Conservation (phyloP, 805 yeast species). For the Barnettozyma salicaria region DNA sequence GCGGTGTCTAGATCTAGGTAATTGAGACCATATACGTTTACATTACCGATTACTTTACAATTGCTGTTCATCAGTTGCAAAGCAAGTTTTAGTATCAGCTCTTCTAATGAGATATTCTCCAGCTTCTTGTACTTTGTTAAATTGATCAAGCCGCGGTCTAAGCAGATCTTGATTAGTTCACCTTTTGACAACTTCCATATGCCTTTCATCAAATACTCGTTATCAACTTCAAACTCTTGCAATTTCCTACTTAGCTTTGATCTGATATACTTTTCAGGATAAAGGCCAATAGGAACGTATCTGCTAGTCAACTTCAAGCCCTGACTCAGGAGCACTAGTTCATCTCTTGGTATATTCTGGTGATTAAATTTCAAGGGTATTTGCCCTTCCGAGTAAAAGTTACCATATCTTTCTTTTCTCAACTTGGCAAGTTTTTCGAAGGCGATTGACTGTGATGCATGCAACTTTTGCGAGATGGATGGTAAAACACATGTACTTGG, state of each 20-base stretch:
- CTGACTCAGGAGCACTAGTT: conserved; percentile 33
- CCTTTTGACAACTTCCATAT: conserved; percentile 41
- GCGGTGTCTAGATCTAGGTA: conserved; percentile 13
- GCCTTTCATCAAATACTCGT: conserved; percentile 34
- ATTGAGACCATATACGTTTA: conserved; percentile 27
- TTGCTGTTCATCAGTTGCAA: conserved; percentile 34
- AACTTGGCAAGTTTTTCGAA: conserved; percentile 12
- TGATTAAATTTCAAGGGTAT: conserved; percentile 39
- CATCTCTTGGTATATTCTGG: conserved; percentile 36
- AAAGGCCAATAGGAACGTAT: conserved; percentile 35
- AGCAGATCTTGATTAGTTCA: conserved; percentile 49
- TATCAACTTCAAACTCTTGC: conserved; percentile 47
- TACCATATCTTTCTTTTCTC: conserved; percentile 15
- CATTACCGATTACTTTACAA: conserved; percentile 21
- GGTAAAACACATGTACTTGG: conserved; percentile 57
- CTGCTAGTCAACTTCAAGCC: conserved; percentile 35
- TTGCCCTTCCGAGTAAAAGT: conserved; percentile 16
- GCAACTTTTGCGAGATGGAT: conserved; percentile 27
- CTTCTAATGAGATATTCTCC: conserved; percentile 29
- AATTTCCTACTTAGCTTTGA: conserved; percentile 32
- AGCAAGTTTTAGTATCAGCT: conserved; percentile 33
- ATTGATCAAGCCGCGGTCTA: conserved; percentile 51
- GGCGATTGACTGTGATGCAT: conserved; percentile 26
- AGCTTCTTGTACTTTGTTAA: conserved; percentile 28
- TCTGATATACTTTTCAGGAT: conserved; percentile 34